phyloP scores from a whole-genome alignment of 2,329 filamentous ascomycete genomes.

The Didymella keratinophila region DNA sequence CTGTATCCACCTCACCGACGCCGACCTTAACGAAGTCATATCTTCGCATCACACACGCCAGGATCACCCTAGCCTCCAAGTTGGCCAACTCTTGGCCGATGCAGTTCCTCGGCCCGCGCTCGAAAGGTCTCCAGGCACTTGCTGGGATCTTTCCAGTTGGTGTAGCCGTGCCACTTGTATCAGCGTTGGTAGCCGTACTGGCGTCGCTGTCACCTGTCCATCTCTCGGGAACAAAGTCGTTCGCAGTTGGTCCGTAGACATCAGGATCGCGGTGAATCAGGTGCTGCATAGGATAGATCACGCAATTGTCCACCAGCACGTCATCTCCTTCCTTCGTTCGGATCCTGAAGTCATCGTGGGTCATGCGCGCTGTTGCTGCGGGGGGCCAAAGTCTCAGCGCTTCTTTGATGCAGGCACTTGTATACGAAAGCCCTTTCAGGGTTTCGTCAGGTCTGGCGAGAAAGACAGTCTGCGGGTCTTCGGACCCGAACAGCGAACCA shows the following conservation, averaged over 20 bases:
- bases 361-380: conserved; percentile 54
- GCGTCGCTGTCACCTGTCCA: conserved; percentile 50
- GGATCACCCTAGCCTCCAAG: conserved; percentile 61
- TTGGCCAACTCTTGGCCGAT: conserved; percentile 66
- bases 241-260: conserved; percentile 43
- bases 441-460: conserved; percentile 56
- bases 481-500: conserved; percentile 60
- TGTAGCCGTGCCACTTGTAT: conserved; percentile 18
- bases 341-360: conserved; percentile 52
- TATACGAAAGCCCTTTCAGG: conserved; percentile 60
- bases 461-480: conserved; percentile 53
- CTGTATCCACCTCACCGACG: conserved; percentile 36
- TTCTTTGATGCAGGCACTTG: conserved; percentile 63
- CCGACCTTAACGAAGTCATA: conserved; percentile 50
- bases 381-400: conserved; percentile 63
- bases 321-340: conserved; percentile 53
- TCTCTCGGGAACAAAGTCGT: conserved; percentile 47
- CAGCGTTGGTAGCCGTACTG: conserved; percentile 22
- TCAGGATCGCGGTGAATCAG: conserved; percentile 49
- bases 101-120: conserved; percentile 63
- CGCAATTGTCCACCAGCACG: conserved; percentile 54
- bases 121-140: conserved; percentile 64
- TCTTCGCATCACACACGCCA: conserved; percentile 52
- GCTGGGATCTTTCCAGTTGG: conserved; percentile 39
- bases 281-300: conserved; percentile 55